Percentiles rank a stretch among this genome's conserved stretches.
phyloP scores from a whole-genome alignment of 2,329 filamentous ascomycete genomes.

The Cryphonectria parasitica region DNA sequence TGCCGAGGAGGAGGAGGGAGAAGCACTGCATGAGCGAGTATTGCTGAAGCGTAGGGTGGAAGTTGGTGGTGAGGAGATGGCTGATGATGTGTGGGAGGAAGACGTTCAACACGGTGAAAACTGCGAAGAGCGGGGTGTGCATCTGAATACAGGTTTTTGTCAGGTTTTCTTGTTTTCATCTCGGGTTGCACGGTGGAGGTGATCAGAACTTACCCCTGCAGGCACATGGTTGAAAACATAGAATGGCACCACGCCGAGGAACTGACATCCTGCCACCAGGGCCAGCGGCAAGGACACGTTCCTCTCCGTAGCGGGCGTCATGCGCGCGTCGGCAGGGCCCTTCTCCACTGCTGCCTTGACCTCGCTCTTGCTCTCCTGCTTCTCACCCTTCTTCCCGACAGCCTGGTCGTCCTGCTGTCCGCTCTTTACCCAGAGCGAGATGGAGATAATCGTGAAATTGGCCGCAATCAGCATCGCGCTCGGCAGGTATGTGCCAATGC shows the following conservation, averaged over 20 bases:
- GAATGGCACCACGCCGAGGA: slow-evolving; percentile 78
- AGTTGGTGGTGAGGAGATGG: slow-evolving; percentile 54
- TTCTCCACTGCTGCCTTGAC: slow-evolving; percentile 40
- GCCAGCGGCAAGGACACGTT: slow-evolving; percentile 74
- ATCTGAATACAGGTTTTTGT: slow-evolving; percentile 46
- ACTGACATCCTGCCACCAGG: slow-evolving; percentile 73
- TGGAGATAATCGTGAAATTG: slow-evolving; percentile 94
- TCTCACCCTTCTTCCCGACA: slow-evolving; percentile 27
- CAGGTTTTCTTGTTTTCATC: not conserved
- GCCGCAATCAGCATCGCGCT: slow-evolving; percentile 96
- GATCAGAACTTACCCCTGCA: slow-evolving; percentile 57
- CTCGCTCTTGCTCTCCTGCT: slow-evolving; percentile 38
- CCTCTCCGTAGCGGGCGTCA: slow-evolving; percentile 53
- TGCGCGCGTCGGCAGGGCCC: slow-evolving; percentile 32
- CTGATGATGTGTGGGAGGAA: slow-evolving; percentile 62
- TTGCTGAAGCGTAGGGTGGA: slow-evolving; percentile 66
- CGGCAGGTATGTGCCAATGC: slow-evolving; percentile 95
- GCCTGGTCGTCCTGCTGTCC: slow-evolving; percentile 53
- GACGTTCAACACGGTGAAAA: slow-evolving; percentile 59
- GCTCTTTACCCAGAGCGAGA: slow-evolving; percentile 90
- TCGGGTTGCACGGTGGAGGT: not conserved
- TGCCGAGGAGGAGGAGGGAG: slow-evolving; percentile 87
- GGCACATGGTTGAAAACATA: slow-evolving; percentile 82
- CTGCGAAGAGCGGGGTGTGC: slow-evolving; percentile 60
- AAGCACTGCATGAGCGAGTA: slow-evolving; percentile 84